Conservation (phyloP, 129 eudicot genomes). For the Tanacetum coccineum region DNA sequence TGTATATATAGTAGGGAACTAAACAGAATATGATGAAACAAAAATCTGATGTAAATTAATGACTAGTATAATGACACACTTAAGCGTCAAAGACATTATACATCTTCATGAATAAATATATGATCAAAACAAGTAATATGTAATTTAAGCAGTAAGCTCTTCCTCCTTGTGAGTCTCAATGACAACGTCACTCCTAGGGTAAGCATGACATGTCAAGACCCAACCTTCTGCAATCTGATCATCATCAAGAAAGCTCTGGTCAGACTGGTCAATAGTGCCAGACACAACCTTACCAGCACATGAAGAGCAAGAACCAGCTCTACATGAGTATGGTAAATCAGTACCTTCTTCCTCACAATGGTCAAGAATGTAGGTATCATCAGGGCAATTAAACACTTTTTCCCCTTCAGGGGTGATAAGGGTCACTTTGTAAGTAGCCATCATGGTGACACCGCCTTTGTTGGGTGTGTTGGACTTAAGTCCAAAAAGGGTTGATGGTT, state of each 20-base stretch:
- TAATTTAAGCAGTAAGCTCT: conserved; percentile 39
- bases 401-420: conserved; percentile 63
- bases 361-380: conserved; percentile 59
- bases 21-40: no score
- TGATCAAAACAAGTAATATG: no score
- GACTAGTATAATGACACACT: no score
- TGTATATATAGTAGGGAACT: no score
- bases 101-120: no score
- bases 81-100: no score
- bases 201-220: conserved; percentile 82
- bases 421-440: conserved; percentile 66
- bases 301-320: conserved; percentile 83
- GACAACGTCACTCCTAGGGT: conserved; percentile 45
- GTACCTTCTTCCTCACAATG: conserved; percentile 50
- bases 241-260: conserved; percentile 52
- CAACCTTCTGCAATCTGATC: conserved; percentile 54
- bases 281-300: conserved; percentile 62
- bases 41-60: no score
- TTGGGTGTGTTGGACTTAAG: conserved; percentile 17
- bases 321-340: conserved; percentile 79
- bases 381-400: conserved; percentile 40
- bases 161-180: conserved; percentile 94
- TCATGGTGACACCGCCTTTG: conserved; percentile 37
- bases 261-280: conserved; percentile 66
- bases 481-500: conserved; percentile 30